A percentile compares a stretch with the other conserved stretches of the same genome.
Evolutionary conservation across 306 rosid genomes (phyloP).

Genomic region (Acacia acuminata): DNA sequence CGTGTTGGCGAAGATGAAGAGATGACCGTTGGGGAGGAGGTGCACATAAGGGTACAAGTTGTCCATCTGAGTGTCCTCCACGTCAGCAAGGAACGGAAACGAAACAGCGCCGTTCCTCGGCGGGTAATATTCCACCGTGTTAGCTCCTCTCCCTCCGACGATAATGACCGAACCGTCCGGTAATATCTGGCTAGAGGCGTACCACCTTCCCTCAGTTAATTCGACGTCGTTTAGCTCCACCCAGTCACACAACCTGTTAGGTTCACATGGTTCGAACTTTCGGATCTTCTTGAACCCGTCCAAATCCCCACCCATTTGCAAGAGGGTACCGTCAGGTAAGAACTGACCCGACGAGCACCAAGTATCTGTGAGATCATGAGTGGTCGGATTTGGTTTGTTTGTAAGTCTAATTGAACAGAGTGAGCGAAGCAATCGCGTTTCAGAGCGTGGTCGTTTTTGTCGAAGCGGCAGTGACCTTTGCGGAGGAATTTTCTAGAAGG

Average conservation of each 20-base stretch:
- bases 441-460: conserved; percentile 45
- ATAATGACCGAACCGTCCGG: conserved; percentile 75
- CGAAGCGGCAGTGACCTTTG: conserved; percentile 57
- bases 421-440: conserved; percentile 87
- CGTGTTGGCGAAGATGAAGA: conserved; percentile 82
- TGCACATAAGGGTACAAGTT: conserved; percentile 86
- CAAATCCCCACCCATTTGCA: conserved; percentile 81
- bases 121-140: conserved; percentile 74
- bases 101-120: conserved; percentile 58
- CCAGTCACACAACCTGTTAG: conserved; percentile 61
- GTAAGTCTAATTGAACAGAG: conserved; percentile 61
- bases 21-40: conserved; percentile 75
- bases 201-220: conserved; percentile 68
- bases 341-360: conserved; percentile 97
- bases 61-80: conserved; percentile 80
- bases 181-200: conserved; percentile 73
- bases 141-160: conserved; percentile 72
- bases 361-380: conserved; percentile 77
- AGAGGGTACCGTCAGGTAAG: conserved; percentile 73
- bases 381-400: conserved; percentile 64
- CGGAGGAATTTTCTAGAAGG: conserved; percentile 66
- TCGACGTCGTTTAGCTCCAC: conserved; percentile 61
- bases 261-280: conserved; percentile 62
- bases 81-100: conserved; percentile 60
- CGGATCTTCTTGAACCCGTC: conserved; percentile 77